A percentile compares a stretch with the other conserved stretches of the same genome.
Conservation (phyloP, 345 rosid species). For the Microcos paniculata region DNA sequence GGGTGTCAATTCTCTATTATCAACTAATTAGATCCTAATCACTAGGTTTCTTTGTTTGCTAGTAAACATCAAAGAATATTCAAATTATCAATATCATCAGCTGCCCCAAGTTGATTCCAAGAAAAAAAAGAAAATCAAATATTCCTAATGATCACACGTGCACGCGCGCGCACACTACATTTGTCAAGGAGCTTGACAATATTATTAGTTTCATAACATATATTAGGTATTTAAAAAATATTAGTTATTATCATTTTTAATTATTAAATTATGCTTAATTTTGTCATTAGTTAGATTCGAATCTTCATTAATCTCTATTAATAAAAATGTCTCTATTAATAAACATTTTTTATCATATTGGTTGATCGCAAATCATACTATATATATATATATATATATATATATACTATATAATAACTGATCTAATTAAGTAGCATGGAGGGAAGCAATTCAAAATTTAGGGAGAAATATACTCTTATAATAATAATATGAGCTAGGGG, state of each 20-base stretch:
- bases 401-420: neutral
- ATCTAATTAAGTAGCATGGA: neutral
- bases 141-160: neutral
- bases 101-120: neutral
- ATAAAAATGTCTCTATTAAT: too few species aligned
- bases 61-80: constrained; percentile 6
- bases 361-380: neutral
- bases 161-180: too few species aligned
- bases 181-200: neutral
- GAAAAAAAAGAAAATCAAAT: neutral
- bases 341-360: too few species aligned
- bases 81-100: constrained; percentile 5
- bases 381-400: too few species aligned
- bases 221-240: neutral
- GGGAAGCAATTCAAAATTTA: neutral
- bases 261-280: neutral
- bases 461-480: neutral
- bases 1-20: neutral
- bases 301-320: neutral
- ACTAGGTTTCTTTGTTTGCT: neutral
- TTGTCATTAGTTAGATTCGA: constrained; percentile 1
- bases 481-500: neutral
- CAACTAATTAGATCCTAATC: constrained; percentile 8
- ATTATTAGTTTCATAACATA: neutral
- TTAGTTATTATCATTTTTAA: neutral